Percentiles rank a stretch among this genome's conserved stretches.
phyloP scores from a whole-genome alignment of 2,329 filamentous ascomycete species.

The Cadophora malorum region DNA sequence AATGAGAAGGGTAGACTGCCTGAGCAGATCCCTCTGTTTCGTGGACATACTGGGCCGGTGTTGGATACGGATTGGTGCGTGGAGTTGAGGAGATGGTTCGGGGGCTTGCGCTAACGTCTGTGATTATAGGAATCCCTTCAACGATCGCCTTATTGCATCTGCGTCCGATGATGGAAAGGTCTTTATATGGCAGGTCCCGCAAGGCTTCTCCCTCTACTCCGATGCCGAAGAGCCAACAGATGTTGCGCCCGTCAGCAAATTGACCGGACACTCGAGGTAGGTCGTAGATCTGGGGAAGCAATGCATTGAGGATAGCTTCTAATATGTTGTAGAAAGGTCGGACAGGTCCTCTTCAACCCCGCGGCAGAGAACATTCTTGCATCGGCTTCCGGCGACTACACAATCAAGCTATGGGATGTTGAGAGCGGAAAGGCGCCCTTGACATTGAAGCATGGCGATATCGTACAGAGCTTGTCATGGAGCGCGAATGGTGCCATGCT shows the following conservation, averaged over 20 bases:
- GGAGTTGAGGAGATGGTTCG: constrained; percentile 38
- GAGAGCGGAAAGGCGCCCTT: constrained; percentile 76
- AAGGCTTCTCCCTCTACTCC: constrained; percentile 82
- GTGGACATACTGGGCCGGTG: constrained; percentile 93
- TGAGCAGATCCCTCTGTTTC: constrained; percentile 91
- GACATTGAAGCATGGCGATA: constrained; percentile 84
- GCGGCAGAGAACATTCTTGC: constrained; percentile 94
- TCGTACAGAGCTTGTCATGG: constrained; percentile 96
- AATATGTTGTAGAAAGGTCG: constrained; percentile 76
- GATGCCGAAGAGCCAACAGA: constrained; percentile 86
- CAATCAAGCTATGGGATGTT: constrained; percentile 95
- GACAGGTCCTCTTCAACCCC: constrained; percentile 97
- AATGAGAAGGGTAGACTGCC: constrained; percentile 89
- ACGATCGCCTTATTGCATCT: constrained; percentile 90
- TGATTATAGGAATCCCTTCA: constrained; percentile 82
- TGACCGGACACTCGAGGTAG: constrained; percentile 86
- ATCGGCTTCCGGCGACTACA: constrained; percentile 93
- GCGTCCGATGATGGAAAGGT: constrained; percentile 97
- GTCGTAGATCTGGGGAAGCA: constrained; percentile 37
- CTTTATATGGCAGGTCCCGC: constrained; percentile 93
- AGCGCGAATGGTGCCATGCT: constrained; percentile 86
- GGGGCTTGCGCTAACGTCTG: constrained; percentile 35
- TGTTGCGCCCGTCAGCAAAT: constrained; percentile 79
- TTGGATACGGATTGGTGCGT: constrained; percentile 94
- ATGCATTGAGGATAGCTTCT: constrained; percentile 29